Conservation (phyloP, 805 yeast species). For the Teunomyces stri region DNA sequence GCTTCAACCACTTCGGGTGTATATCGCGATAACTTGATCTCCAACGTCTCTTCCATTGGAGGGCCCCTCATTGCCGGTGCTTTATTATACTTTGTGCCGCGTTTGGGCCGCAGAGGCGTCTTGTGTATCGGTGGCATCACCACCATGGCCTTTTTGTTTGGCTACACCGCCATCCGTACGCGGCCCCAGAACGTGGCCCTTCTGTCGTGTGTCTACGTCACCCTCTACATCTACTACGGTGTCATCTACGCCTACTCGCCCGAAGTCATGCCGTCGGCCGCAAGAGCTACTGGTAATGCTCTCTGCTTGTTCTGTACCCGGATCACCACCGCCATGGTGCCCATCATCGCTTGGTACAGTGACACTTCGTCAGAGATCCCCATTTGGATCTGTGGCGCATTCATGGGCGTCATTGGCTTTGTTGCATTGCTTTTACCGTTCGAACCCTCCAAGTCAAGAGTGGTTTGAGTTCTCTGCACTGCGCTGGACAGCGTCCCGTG, state of each 20-base stretch:
- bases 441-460: constrained; percentile 32
- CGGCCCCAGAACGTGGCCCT: constrained; percentile 18
- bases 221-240: constrained; percentile 25
- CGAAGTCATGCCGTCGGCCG: constrained; percentile 34
- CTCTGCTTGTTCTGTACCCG: constrained; percentile 31
- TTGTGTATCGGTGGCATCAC: constrained; percentile 17
- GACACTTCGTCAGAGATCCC: constrained; percentile 28
- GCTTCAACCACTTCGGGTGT: constrained; percentile 37
- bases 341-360: constrained; percentile 33
- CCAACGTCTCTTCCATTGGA: constrained; percentile 45
- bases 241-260: constrained; percentile 35
- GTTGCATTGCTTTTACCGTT: constrained; percentile 33
- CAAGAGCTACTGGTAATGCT: constrained; percentile 37
- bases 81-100: constrained; percentile 16
- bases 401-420: constrained; percentile 30
- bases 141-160: constrained; percentile 21
- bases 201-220: constrained; percentile 16
- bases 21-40: constrained; percentile 49
- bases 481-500: neutral
- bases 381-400: constrained; percentile 36
- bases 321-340: constrained; percentile 29
- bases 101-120: constrained; percentile 18
- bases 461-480: constrained; percentile 6
- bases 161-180: constrained; percentile 18
- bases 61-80: constrained; percentile 56